Evolutionary conservation across 2,329 filamentous ascomycete species (phyloP), one percentile per base, ranked within the genome.

Genomic region (Triangularia setosa): DNA sequence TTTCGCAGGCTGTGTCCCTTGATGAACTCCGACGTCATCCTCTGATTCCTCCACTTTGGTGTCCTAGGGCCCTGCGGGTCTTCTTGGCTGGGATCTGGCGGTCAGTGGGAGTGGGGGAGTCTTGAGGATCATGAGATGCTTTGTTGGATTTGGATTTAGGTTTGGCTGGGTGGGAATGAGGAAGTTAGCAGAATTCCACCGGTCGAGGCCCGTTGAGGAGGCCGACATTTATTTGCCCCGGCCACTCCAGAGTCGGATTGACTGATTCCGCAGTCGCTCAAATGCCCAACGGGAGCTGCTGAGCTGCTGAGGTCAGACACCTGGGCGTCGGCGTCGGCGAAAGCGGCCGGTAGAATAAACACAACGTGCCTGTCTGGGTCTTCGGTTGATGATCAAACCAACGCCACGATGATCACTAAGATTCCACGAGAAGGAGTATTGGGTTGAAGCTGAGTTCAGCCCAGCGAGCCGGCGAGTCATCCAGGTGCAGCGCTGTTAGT

Each of bases 21-120:
- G 52, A 55, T 24, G 52, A 27, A 24, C 52, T 28, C 24, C 52
- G 25, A 55, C 52, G 52, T 55, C 52, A 55, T 55, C 23, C 52
- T 33, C 56, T 6, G 28, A 48, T 48, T 8, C 8, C 25, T 60
- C 35, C 24, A 44, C 33, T 27, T 60, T 27, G 24, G 58, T 4
- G 12, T 52, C 24, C 40, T 40, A 25, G 58, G 35, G 24, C 18
- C 21, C 57, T 59, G 28, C 33, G 18, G 35, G 58, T 52, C 40
- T 33, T 23, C 23, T 52, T 60, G 58, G 58, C 58, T 60, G 25
- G 40, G 58, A 60, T 52, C 24, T 60, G 58, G 58, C 58, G 58
- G 58, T 60, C 58, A 60, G 40, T 48, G 35, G 21, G 35, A 52
- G 40, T 25, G 40, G 18, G 58, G 33, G 58, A 6, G 55, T 27